Base-by-base conservation (phyloP, 768 basidiomycete species). In the Plicaturopsis crispa region DNA sequence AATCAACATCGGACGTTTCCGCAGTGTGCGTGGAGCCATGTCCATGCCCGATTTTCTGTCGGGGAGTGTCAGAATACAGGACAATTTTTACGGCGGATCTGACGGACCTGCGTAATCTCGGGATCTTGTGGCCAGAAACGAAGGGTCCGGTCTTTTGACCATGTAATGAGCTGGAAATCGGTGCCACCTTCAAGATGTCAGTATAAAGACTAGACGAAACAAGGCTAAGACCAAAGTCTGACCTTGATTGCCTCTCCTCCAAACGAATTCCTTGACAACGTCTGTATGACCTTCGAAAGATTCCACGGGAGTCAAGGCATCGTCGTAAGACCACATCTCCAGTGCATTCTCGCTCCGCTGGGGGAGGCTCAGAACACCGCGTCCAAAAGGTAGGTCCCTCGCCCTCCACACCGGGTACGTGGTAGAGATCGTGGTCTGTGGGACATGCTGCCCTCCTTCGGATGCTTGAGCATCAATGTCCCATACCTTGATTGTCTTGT, bases 201-300 rank as follows among this genome's bases (percentile, higher is more conserved):
- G 18, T 14, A 39, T 28, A n/a, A n/a, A n/a, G n/a, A n/a, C n/a
- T 28, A 10, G 26, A 33, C n/a, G 10, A 28, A 8, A 8, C 14
- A 8, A 28, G 10, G 26, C 39, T 6, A 22, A 33, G n/a, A 18
- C 26, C 18, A 6, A 41, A 16, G 31, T 36, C 53, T 59, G 16
- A 78, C 82, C 78, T 45, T 61, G 49, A 4, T 70, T 72, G 2
- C 81, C 73, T 51, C 70, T 77, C 43, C 96, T 67, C 96, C 96
- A 99, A 2, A 99, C 92, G 55, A 94, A 99, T 61, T 99, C 94
- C 52, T 94, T 96, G 14, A 98, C 94, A 2, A 92, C 89, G 46
- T 94, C 91, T 0, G 78, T 74, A 59, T 94, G 91, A 0, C 91
- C 92, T 48, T 87, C 84, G 47, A 93, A 94, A 5, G 68, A 63